Evolutionary conservation across 768 basidiomycete species (phyloP), one percentile per base, ranked within the genome.

Genomic region (Epithele typhae): DNA sequence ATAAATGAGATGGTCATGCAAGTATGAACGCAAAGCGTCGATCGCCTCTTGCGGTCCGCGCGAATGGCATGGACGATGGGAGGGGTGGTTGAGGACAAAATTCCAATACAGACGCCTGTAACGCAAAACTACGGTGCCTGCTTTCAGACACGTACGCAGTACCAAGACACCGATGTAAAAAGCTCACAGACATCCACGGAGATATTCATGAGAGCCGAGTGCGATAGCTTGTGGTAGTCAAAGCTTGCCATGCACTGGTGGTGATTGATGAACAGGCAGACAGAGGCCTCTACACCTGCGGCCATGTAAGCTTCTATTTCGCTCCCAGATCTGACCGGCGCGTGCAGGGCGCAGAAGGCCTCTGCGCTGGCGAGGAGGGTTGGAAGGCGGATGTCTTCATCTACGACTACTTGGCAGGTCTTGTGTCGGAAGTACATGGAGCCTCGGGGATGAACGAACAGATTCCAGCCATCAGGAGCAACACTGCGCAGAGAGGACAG

Each of bases 51-150:
- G 49, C 25, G 73, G 52, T 1, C 74, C 77, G 19, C 66, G 63
- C n/a, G 55, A 41, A 15, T 75, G 74, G 24, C 70, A 66, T 15
- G 65, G 53, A 0, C 68, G 59, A 54, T 79, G 77, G 5, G 65
- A 61, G 4, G 77, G 76, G 56, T 79, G 75, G 21, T 68, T 68
- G 62, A 68, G 70, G 10, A 81, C 51, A 44, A 69, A 76, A 45
- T 72, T 77, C 77, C 75, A 79, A 54, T 79, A 79, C 15, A 75
- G 60, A 4, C 74, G 66, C 40, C 74, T 69, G 9, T 64, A 63
- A 43, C 74, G 71, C 40, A 72, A 70, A 36, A 74, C 75, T 76
- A 42, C 9, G 27, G 1, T 8, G 6, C 43, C 18, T 12, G 5
- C 32, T 21, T 27, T n/a, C 21, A 17, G 14, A 15, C 23, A 19